These are phyloP conservation scores for Acanthamoeba healyi DNA, from an alignment of 208 protist species.

Conservation along the genomic window DNA sequence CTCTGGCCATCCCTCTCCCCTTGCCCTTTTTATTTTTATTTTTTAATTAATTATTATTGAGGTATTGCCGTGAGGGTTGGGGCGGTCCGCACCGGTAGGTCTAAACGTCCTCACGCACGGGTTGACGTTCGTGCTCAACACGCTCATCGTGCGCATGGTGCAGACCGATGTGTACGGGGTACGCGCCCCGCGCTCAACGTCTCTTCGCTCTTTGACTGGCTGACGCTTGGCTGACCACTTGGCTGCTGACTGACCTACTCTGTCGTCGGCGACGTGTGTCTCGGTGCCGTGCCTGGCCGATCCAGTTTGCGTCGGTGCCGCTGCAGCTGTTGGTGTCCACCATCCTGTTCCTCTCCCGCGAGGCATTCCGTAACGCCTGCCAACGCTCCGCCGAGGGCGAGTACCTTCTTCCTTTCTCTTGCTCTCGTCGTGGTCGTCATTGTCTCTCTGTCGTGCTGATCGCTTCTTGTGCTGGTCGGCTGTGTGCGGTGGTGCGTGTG, in stretches of 20 bases:
- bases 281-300: too few relatives aligned
- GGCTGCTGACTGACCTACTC: neutral
- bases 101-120: conserved; percentile 47
- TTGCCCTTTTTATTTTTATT: too few relatives aligned
- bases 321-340: conserved; percentile 59
- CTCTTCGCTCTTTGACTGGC: neutral
- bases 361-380: conserved; percentile 59
- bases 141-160: conserved; percentile 30
- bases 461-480: too few relatives aligned
- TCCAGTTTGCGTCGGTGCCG: conserved; percentile 55
- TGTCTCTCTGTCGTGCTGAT: too few relatives aligned
- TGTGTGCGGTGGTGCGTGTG: neutral
- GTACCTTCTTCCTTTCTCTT: neutral
- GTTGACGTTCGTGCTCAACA: conserved; percentile 65
- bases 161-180: conserved; percentile 18
- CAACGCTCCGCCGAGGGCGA: conserved; percentile 8
- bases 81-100: neutral
- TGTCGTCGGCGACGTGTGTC: too few relatives aligned
- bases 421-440: neutral
- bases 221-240: neutral
- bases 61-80: too few relatives aligned
- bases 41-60: too few relatives aligned
- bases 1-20: too few relatives aligned
- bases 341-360: conserved; percentile 44
- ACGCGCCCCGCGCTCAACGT: neutral